Base-by-base conservation (phyloP, 1,139 yeast species). In the Protomyces inouyei region DNA sequence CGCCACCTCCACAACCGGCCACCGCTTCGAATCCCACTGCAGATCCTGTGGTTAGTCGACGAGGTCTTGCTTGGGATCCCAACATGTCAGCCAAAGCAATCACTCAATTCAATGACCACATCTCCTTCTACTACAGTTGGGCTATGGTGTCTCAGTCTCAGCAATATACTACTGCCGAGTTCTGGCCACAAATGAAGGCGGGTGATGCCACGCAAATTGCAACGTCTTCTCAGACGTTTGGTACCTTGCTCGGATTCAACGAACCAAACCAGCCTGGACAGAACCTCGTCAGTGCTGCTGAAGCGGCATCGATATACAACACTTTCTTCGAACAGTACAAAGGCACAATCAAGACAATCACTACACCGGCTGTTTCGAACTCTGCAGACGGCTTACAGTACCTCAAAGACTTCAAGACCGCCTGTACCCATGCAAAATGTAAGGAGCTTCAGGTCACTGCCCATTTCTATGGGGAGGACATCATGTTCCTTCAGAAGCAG, bases 391-490 rank as follows among this genome's bases (percentile, higher is more conserved):
- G 65, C n/a, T 43, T 51, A 14, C 61, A 54, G 12, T 61, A 60
- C 61, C 21, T 61, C 14, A 38, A 51, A 45, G 25, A 45, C n/a
- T 61, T 55, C 61, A 23, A 38, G 32, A 35, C 40, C 4, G 52
- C 18, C 3, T 61, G 65, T 38, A 28, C 32, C 32, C 5, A 28
- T 28, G 12, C 45, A 9, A 60, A 48, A 36, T 55, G 61, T 23
- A 28, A 18, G 10, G 37, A 48, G 25, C 55, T 36, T 8, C 57
- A 54, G 35, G 38, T 52, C 4, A 43, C 21, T 4, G 56, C 56
- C 9, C 65, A 61, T 56, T 61, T 32, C 40, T 61, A 61, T n/a
- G 65, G 61, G 5, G 45, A 55, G 6, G 36, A 48, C 36, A 8
- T 60, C 38, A 21, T 32, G 35, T 45, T 46, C 51, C 21, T 60